A percentile compares a stretch with the other conserved stretches of the same genome.
phyloP scores from a whole-genome alignment of 108 stramenopile species.

The Nitzschia palea region DNA sequence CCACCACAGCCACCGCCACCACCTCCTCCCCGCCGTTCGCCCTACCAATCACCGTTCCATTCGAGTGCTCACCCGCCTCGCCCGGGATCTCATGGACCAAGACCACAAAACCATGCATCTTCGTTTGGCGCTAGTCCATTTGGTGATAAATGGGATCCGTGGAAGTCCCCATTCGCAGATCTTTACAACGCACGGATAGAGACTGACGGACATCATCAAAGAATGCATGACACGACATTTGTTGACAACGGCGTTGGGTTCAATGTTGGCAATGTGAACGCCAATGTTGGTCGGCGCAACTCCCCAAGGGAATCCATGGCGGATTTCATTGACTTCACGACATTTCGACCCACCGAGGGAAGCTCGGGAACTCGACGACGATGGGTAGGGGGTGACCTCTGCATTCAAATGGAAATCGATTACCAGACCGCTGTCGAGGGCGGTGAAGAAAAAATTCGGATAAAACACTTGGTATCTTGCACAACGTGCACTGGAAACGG shows the following conservation, averaged over 20 bases:
- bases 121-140: background rate
- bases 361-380: background rate
- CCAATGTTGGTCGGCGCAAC: background rate
- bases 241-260: background rate
- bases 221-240: background rate
- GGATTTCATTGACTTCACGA: background rate
- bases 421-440: background rate
- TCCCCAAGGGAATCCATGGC: background rate
- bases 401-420: slow-evolving; percentile 4
- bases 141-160: background rate
- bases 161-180: slow-evolving; percentile 1
- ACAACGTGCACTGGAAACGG: slow-evolving; percentile 1
- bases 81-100: background rate
- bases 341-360: background rate
- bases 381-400: background rate
- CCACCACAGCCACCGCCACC: no score
- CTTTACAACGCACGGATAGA: background rate
- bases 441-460: slow-evolving; percentile 1
- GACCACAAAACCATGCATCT: background rate
- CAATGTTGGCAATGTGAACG: background rate
- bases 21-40: background rate
- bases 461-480: background rate
- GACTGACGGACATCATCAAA: background rate
- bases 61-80: no score
- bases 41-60: background rate